Evolutionary conservation across 2,329 filamentous ascomycete genomes (phyloP), one percentile per base, ranked within the genome.

Genomic region (Clonostachys chloroleuca): DNA sequence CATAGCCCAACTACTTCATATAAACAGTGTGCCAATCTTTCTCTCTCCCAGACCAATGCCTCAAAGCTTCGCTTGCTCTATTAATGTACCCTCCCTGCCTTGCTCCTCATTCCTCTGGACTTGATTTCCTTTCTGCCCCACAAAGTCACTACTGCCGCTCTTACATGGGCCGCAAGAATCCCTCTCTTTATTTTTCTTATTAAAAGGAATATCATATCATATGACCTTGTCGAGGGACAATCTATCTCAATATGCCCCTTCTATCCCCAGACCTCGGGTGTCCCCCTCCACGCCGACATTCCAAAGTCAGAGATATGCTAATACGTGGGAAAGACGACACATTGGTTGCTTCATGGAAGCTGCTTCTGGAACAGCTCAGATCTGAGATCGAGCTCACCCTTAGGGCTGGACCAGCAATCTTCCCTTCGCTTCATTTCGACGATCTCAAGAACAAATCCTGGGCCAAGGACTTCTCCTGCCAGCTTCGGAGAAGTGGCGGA

Each of bases 361-460:
- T 68, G 18, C 59, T 83, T 5, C 63, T 82, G 7, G 51, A 59
- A 7, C 61, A 65, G 41, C 64, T 83, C 8, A 61, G 56, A 20
- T 49, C 47, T 5, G 78, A 82, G 55, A 77, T 76, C 44, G 67
- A 74, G 4, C 50, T 66, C 1, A 68, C 84, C 30, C 69, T 66
- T 1, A 52, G 52, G 4, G 57, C 64, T 12, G 76, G 77, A 0
- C 68, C 77, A 0, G 59, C 58, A 3, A 68, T 81, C 3, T 70
- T 84, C 18, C 81, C 81, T 1, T 67, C 72, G 41, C 57, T 84
- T 5, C 63, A 75, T 2, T 83, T 74, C 49, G 52, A 58, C 0
- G 57, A 71, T 6, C 58, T 81, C 2, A 63, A 73, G 1, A 58
- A 57, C 0, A 70, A 70, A 4, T 53, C 74, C 4, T 45, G 50